These are phyloP conservation scores for Penicillium concentricum DNA, from an alignment of 2,329 filamentous ascomycete genomes.

Conservation along the genomic window DNA sequence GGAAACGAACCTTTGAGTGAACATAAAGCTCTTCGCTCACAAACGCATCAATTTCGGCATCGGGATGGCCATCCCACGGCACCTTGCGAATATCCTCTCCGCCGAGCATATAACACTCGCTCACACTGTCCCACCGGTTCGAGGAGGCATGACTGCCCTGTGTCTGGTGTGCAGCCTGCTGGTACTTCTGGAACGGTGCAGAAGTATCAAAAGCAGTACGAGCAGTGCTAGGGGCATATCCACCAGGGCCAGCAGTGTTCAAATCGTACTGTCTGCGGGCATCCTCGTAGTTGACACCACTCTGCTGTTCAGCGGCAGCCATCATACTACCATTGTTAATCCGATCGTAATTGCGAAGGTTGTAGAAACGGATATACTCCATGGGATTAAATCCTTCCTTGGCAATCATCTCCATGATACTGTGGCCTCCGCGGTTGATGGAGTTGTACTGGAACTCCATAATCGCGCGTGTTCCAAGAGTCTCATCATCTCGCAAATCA, in stretches of 20 bases:
- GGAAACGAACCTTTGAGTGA: slow-evolving; percentile 50
- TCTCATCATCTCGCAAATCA: slow-evolving; percentile 79
- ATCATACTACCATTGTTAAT: slow-evolving; percentile 58
- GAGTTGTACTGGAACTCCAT: slow-evolving; percentile 99
- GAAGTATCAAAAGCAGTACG: slow-evolving; percentile 40
- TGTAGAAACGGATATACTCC: slow-evolving; percentile 90
- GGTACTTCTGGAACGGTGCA: slow-evolving; percentile 65
- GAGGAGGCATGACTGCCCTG: slow-evolving; percentile 47
- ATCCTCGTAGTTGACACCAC: slow-evolving; percentile 47
- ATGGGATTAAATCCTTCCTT: slow-evolving; percentile 74
- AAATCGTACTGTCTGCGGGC: slow-evolving; percentile 45
- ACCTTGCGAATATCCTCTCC: slow-evolving; percentile 68
- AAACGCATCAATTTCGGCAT: slow-evolving; percentile 61
- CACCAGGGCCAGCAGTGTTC: slow-evolving; percentile 48
- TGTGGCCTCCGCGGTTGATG: slow-evolving; percentile 86
- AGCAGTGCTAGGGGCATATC: slow-evolving; percentile 37
- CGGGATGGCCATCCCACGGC: slow-evolving; percentile 56
- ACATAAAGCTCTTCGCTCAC: slow-evolving; percentile 64
- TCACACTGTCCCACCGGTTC: slow-evolving; percentile 71
- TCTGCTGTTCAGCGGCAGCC: slow-evolving; percentile 40
- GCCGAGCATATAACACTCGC: slow-evolving; percentile 77
- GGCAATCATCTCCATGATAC: slow-evolving; percentile 78
- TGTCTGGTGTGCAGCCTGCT: slow-evolving; percentile 62
- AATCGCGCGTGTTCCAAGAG: slow-evolving; percentile 83
- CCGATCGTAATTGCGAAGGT: slow-evolving; percentile 88